Percentiles rank a stretch among this genome's conserved stretches.
These are phyloP conservation scores for Colletotrichum sp. DNA, from an alignment of 2,329 filamentous ascomycete species.

Conservation along the genomic window DNA sequence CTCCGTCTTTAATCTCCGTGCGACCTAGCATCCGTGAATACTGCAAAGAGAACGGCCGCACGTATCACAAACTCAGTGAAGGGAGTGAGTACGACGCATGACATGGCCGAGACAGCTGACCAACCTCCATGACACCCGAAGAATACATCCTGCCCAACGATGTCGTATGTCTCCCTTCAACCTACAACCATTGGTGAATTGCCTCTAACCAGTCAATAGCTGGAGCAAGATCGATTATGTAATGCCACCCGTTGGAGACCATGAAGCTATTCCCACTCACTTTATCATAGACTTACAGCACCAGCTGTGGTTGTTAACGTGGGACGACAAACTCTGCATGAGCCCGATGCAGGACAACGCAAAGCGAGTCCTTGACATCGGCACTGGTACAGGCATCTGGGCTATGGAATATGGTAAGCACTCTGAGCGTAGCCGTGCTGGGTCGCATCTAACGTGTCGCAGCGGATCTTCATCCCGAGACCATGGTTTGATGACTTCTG, in stretches of 20 bases:
- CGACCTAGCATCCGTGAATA: neutral
- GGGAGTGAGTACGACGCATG: slow-evolving; percentile 21
- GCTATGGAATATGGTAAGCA: slow-evolving; percentile 28
- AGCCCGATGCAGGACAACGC: slow-evolving; percentile 27
- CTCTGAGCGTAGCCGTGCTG: neutral
- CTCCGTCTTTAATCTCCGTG: neutral
- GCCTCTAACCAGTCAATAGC: slow-evolving; percentile 10
- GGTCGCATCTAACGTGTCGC: slow-evolving; percentile 1
- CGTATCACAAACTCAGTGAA: slow-evolving; percentile 22
- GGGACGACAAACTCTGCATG: slow-evolving; percentile 32
- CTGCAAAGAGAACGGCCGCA: slow-evolving; percentile 8
- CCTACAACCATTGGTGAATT: neutral
- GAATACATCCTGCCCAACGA: slow-evolving; percentile 31
- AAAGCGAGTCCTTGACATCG: slow-evolving; percentile 26
- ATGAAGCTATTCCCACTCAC: neutral
- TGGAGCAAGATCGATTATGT: slow-evolving; percentile 27
- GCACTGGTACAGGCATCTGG: slow-evolving; percentile 30
- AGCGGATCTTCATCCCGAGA: slow-evolving; percentile 34
- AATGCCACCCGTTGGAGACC: neutral
- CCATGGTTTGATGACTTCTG: slow-evolving; percentile 24
- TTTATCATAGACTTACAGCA: slow-evolving; percentile 37
- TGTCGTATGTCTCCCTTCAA: slow-evolving; percentile 12
- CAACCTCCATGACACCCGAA: neutral
- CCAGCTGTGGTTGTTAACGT: slow-evolving; percentile 35
- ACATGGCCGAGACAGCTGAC: neutral